phyloP scores from a whole-genome alignment of 78 protist species.

The Guillardia theta region DNA sequence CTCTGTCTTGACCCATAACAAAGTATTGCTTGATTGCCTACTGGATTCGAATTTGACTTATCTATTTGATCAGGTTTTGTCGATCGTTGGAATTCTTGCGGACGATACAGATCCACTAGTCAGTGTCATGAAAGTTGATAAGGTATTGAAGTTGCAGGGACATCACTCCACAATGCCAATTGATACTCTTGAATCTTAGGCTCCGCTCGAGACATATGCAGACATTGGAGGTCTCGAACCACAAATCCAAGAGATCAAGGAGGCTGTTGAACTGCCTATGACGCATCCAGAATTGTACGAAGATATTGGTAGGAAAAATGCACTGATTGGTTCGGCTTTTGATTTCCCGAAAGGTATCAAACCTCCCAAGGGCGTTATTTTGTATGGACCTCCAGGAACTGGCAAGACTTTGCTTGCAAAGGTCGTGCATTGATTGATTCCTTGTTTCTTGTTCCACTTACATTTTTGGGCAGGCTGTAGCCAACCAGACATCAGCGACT shows the following conservation, averaged over 20 bases:
- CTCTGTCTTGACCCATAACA: constrained; percentile 88
- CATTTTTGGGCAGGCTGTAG: constrained; percentile 86
- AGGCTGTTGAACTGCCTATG: constrained; percentile 95
- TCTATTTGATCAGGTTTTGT: too few relatives aligned
- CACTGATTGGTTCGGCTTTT: too few relatives aligned
- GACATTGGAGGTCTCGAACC: constrained; percentile 98
- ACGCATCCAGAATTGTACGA: constrained; percentile 99
- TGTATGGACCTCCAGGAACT: constrained; percentile 78
- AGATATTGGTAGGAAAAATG: too few relatives aligned
- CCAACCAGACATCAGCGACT: constrained; percentile 97
- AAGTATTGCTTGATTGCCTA: too few relatives aligned
- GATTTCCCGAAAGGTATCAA: too few relatives aligned
- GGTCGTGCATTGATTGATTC: neutral
- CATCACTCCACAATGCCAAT: too few relatives aligned
- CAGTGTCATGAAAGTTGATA: constrained; percentile 98
- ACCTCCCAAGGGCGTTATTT: constrained; percentile 96
- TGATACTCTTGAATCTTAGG: too few relatives aligned
- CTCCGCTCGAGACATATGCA: constrained; percentile 97
- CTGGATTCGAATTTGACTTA: too few relatives aligned
- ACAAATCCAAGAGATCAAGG: constrained; percentile 97
- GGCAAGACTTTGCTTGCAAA: constrained; percentile 98
- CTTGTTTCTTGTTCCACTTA: neutral
- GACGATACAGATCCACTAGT: constrained; percentile 98
- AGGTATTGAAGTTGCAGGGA: too few relatives aligned
- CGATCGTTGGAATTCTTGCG: constrained; percentile 94